phyloP scores from a whole-genome alignment of 2,329 filamentous ascomycete species.

The Ascochyta pisi region DNA sequence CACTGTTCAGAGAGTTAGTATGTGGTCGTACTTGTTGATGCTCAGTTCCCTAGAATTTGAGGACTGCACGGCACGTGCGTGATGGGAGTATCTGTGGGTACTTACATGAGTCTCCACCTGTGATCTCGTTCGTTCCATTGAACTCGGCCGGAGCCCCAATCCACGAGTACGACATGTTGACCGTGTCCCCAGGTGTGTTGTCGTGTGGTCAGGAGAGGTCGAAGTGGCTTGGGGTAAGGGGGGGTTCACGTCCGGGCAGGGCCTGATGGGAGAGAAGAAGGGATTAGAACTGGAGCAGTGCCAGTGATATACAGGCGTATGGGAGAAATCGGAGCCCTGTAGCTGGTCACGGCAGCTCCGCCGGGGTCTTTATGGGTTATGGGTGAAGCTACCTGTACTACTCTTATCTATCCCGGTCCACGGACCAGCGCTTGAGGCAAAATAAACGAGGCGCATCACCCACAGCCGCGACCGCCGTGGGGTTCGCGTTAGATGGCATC shows the following conservation, averaged over 20 bases:
- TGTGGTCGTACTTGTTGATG: background rate
- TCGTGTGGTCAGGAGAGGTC: slow-evolving; percentile 14
- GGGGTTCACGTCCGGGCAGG: slow-evolving; percentile 20
- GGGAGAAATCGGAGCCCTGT: slow-evolving; percentile 43
- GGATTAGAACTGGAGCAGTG: slow-evolving; percentile 28
- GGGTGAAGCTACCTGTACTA: slow-evolving; percentile 40
- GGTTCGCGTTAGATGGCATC: slow-evolving; percentile 43
- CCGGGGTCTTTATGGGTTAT: slow-evolving; percentile 42
- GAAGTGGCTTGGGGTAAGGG: slow-evolving; percentile 11
- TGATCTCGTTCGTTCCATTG: slow-evolving; percentile 64
- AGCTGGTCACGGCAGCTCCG: slow-evolving; percentile 36
- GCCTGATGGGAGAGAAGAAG: slow-evolving; percentile 18
- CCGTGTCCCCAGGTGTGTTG: slow-evolving; percentile 19
- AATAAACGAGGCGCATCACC: slow-evolving; percentile 45
- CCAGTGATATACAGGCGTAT: slow-evolving; percentile 41
- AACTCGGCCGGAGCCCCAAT: slow-evolving; percentile 54
- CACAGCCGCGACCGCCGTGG: slow-evolving; percentile 46
- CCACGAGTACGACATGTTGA: slow-evolving; percentile 58
- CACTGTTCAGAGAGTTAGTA: slow-evolving; percentile 57
- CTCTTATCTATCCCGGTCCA: slow-evolving; percentile 49
- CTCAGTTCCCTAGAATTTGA: background rate
- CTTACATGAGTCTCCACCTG: slow-evolving; percentile 82
- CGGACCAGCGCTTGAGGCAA: slow-evolving; percentile 42
- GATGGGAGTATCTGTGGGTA: slow-evolving; percentile 33
- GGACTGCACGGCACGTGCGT: slow-evolving; percentile 29